These are phyloP conservation scores for Aspergillus nanangensis DNA, from an alignment of 495 filamentous ascomycete genomes.

Conservation along the genomic window DNA sequence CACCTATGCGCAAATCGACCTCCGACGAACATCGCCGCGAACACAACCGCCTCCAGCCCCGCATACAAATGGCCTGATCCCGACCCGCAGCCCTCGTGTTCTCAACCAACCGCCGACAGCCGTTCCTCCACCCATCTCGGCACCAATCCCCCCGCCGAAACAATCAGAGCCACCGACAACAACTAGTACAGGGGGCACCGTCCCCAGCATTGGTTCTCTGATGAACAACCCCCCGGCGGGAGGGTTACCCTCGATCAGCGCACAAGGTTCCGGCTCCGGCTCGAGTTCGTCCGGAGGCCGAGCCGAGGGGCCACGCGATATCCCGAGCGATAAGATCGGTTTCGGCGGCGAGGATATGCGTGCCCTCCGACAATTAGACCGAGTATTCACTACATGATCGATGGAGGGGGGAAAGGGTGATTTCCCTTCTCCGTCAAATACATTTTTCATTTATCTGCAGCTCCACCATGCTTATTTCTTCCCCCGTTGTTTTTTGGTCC, in stretches of 20 bases:
- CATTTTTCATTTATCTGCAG: neutral
- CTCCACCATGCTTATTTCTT: neutral
- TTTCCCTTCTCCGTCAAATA: too few relatives aligned
- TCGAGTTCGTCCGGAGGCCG: constrained; percentile 10
- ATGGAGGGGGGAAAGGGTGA: neutral
- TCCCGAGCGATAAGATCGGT: constrained; percentile 59
- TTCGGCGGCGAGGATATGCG: constrained; percentile 61
- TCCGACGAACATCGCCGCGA: constrained; percentile 36
- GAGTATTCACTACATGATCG: constrained; percentile 33
- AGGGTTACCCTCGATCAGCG: constrained; percentile 34
- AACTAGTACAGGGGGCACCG: constrained; percentile 29
- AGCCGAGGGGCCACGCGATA: constrained; percentile 53
- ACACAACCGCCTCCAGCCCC: constrained; percentile 21
- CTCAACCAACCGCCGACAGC: constrained; percentile 18
- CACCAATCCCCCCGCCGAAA: constrained; percentile 22
- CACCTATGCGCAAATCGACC: constrained; percentile 26
- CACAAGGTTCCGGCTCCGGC: constrained; percentile 12
- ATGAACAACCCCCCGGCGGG: constrained; percentile 46
- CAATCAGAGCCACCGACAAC: constrained; percentile 21
- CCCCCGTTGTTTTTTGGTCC: neutral
- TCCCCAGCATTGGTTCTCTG: constrained; percentile 49
- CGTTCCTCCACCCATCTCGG: constrained; percentile 14
- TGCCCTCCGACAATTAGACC: constrained; percentile 61
- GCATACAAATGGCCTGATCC: constrained; percentile 21
- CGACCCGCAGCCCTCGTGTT: constrained; percentile 24